These are phyloP conservation scores for Chaetoceros tenuissimus DNA, from an alignment of 108 stramenopile species.

Conservation along the genomic window DNA sequence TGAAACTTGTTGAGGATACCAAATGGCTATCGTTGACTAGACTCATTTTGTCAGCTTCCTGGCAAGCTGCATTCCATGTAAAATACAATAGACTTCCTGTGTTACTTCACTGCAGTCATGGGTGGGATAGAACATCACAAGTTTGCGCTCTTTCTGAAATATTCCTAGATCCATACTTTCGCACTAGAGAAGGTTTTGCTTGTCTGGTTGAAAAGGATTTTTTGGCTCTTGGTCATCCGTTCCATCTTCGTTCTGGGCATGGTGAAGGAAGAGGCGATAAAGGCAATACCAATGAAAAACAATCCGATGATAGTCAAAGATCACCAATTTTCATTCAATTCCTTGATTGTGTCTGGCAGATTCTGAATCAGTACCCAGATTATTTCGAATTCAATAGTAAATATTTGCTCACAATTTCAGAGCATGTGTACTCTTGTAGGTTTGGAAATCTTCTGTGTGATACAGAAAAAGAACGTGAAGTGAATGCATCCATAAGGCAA, in stretches of 20 bases:
- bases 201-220: slow-evolving; percentile 96
- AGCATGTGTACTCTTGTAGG: slow-evolving; percentile 86
- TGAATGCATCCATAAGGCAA: slow-evolving; percentile 67
- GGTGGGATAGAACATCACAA: slow-evolving; percentile 99
- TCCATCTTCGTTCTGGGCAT: slow-evolving; percentile 87
- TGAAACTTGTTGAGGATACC: slow-evolving; percentile 78
- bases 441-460: slow-evolving; percentile 94
- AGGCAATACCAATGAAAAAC: neutral
- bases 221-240: slow-evolving; percentile 95
- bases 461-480: slow-evolving; percentile 78
- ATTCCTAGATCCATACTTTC: slow-evolving; percentile 93
- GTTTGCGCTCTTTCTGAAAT: slow-evolving; percentile 85
- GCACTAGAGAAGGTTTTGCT: slow-evolving; percentile 90
- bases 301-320: slow-evolving; percentile 68
- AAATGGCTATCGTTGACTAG: slow-evolving; percentile 88
- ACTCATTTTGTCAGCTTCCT: slow-evolving; percentile 77
- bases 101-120: slow-evolving; percentile 96
- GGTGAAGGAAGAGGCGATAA: slow-evolving; percentile 79
- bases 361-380: slow-evolving; percentile 80
- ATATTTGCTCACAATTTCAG: slow-evolving; percentile 66
- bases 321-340: slow-evolving; percentile 98
- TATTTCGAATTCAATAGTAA: slow-evolving; percentile 80
- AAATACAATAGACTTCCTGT: slow-evolving; percentile 83
- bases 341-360: slow-evolving; percentile 93
- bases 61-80: slow-evolving; percentile 80